Base-by-base conservation (phyloP, 148 eudicot species). In the Cornus suecica region DNA sequence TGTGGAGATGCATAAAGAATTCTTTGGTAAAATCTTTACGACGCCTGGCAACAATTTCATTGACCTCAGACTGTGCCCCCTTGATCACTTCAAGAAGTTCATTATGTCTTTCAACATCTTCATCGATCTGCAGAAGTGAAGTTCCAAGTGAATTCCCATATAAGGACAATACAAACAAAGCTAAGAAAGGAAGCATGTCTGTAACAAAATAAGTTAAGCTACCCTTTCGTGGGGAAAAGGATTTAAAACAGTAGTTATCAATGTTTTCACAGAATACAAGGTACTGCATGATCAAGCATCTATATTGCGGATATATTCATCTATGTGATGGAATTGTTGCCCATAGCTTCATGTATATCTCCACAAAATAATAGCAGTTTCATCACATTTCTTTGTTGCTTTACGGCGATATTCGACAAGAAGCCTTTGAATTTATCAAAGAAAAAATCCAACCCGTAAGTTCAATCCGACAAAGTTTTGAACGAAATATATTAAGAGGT, bases 1-100 rank as follows among this genome's bases (percentile, higher is more conserved):
- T 87, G 67, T 85, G 78, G 81, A 95, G 79, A 90, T 95, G 99
- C 63, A 69, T 69, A 66, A 95, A 95, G 71, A 95, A 95, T 74
- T 95, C 99, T 68, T 88, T 80, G 6, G 99, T 95, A 78, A 95
- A 95, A 77, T 95, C 94, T 87, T 93, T 95, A 64, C 99, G 99
- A 41, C 97, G 97, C 85, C 84, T 89, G 23, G 89, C 82, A 72
- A 95, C 93, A 81, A 91, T 81, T 28, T 91, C 97, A 65, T 77
- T 80, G 18, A 95, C 83, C 81, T 91, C 89, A 30, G 91, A 86
- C 64, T 86, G 81, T 56, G 89, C 83, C 64, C 68, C 84, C 73
- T 76, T 82, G 73, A 92, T 83, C 77, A 80, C 82, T 72, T 88
- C 75, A 69, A 92, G 88, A 69, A 95, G 97, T 80, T 89, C 97